Evolutionary conservation across 2,329 filamentous ascomycete genomes (phyloP).

Genomic region (Colletotrichum sublineola): DNA sequence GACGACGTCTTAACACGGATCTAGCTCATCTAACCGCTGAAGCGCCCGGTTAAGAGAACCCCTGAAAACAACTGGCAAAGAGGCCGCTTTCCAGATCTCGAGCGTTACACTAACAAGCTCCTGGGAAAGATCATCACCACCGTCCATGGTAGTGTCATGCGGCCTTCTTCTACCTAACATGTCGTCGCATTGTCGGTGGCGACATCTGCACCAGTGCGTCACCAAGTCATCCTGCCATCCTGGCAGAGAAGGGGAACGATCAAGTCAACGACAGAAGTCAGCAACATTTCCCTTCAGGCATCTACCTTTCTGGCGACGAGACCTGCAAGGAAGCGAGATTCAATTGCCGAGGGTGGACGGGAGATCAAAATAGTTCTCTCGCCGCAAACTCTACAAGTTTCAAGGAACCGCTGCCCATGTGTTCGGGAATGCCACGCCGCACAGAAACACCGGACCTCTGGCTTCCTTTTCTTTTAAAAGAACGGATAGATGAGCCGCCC

Average conservation of each 20-base stretch:
- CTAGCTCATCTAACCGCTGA: slow-evolving; percentile 14
- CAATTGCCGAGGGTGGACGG: not conserved
- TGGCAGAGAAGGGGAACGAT: slow-evolving; percentile 8
- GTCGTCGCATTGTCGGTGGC: slow-evolving; percentile 33
- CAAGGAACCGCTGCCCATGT: slow-evolving; percentile 26
- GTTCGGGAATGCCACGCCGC: slow-evolving; percentile 13
- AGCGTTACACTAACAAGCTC: slow-evolving; percentile 25
- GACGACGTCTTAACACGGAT: slow-evolving; percentile 14
- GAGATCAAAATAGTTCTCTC: slow-evolving; percentile 25
- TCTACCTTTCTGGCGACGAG: slow-evolving; percentile 24
- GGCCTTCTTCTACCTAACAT: slow-evolving; percentile 6
- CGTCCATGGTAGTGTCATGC: slow-evolving; percentile 17
- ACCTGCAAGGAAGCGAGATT: slow-evolving; percentile 21
- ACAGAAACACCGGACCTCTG: slow-evolving; percentile 30
- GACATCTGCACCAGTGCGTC: slow-evolving; percentile 26
- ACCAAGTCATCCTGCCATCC: slow-evolving; percentile 19
- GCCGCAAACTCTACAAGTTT: slow-evolving; percentile 22
- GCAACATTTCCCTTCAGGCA: slow-evolving; percentile 12
- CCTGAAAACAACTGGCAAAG: slow-evolving; percentile 4
- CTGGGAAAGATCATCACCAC: not conserved
- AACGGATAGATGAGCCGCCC: slow-evolving; percentile 32
- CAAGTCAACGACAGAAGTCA: not conserved
- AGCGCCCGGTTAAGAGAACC: slow-evolving; percentile 3
- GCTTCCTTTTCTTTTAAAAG: slow-evolving; percentile 29
- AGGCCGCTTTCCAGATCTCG: slow-evolving; percentile 7